Percentiles rank a stretch among this genome's conserved stretches.
phyloP scores from a whole-genome alignment of 139 green algal species.

The Eudorina sp. region DNA sequence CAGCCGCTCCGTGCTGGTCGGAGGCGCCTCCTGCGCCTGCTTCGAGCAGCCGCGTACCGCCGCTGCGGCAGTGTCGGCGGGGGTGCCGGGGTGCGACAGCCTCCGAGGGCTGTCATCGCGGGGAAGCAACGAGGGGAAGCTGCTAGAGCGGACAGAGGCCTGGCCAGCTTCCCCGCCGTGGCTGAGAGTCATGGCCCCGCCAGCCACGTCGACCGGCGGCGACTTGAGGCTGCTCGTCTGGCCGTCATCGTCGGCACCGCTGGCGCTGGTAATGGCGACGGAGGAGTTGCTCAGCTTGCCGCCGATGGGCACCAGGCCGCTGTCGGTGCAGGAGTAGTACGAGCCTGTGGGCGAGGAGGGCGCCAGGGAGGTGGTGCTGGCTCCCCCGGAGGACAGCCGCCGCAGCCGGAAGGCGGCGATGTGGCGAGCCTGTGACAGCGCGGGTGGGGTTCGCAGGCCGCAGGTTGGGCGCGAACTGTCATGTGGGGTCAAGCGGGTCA shows the following conservation, averaged over 20 bases:
- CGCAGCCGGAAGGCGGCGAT: background rate
- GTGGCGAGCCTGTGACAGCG: constrained; percentile 1
- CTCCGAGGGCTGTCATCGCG: background rate
- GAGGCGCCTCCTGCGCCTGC: background rate
- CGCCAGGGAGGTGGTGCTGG: background rate
- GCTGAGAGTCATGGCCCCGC: background rate
- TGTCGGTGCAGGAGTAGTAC: background rate
- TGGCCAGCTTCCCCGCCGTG: background rate
- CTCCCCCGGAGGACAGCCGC: background rate
- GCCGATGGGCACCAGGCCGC: too few species aligned
- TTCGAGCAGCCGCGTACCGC: background rate
- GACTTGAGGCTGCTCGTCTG: background rate
- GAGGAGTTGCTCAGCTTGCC: too few species aligned
- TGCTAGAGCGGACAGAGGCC: background rate
- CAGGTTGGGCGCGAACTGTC: too few species aligned
- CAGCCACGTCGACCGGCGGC: background rate
- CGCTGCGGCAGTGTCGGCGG: background rate
- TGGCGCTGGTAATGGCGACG: background rate
- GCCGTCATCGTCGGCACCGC: background rate
- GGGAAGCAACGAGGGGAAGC: background rate
- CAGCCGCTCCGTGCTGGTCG: background rate
- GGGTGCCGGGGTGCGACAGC: background rate
- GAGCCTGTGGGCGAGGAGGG: background rate
- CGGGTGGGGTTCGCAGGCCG: too few species aligned
- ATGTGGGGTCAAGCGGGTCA: too few species aligned